phyloP scores from a whole-genome alignment of 306 rosid species.

The Cercis canadensis region DNA sequence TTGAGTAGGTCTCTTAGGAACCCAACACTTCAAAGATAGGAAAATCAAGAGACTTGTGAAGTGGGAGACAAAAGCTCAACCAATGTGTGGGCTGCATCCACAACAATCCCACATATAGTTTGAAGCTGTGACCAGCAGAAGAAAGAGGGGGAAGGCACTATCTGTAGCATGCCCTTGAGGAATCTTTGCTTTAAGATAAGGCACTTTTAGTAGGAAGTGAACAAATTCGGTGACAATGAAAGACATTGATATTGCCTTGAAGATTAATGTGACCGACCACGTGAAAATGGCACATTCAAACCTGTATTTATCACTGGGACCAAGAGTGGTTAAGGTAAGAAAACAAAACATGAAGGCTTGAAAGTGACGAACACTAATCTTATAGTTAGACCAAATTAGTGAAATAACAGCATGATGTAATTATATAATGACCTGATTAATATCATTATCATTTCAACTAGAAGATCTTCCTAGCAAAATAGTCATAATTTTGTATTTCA shows the following conservation, averaged over 20 bases:
- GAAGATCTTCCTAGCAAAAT: too few species aligned
- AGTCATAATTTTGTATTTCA: too few species aligned
- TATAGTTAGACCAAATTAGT: too few species aligned
- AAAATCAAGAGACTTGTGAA: not conserved
- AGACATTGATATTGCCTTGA: not conserved
- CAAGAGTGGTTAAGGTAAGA: too few species aligned
- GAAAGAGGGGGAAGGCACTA: not conserved
- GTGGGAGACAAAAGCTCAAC: not conserved
- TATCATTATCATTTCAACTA: too few species aligned
- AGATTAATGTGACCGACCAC: too few species aligned
- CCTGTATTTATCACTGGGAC: too few species aligned
- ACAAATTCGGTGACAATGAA: not conserved
- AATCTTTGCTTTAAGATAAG: not conserved
- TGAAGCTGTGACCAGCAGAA: not conserved
- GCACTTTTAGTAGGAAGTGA: not conserved
- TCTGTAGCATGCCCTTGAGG: not conserved
- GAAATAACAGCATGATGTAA: too few species aligned
- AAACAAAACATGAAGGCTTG: too few species aligned
- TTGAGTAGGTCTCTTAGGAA: not conserved
- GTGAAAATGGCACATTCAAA: not conserved
- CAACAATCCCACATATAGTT: constrained; percentile 7
- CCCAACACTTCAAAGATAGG: not conserved
- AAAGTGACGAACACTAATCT: too few species aligned
- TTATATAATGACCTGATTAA: too few species aligned
- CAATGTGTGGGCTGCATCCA: not conserved